phyloP scores from a whole-genome alignment of 1,284 basidiomycete species.

The Amylostereum areolatum region DNA sequence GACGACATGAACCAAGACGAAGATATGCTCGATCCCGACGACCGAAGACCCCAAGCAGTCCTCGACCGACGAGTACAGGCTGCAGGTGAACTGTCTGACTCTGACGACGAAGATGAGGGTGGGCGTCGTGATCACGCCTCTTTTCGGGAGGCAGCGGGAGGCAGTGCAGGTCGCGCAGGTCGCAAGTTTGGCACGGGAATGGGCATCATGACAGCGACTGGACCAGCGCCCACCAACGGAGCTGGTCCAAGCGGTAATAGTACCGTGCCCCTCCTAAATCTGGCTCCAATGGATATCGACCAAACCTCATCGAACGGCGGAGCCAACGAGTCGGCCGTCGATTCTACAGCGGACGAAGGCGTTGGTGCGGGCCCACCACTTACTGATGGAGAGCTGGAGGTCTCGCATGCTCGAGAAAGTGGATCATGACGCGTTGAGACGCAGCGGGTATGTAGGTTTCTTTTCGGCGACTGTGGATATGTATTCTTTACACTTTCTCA shows the following conservation, averaged over 20 bases:
- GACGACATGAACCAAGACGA: slow-evolving; percentile 80
- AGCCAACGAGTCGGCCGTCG: too few species aligned
- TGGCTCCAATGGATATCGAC: slow-evolving; percentile 27
- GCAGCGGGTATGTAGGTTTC: too few species aligned
- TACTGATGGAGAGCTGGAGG: too few species aligned
- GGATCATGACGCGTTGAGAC: too few species aligned
- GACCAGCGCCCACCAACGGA: slow-evolving; percentile 50
- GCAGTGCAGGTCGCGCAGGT: slow-evolving; percentile 31
- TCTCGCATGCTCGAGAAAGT: too few species aligned
- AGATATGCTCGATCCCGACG: slow-evolving; percentile 72
- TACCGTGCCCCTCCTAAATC: slow-evolving; percentile 32
- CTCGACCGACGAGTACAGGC: slow-evolving; percentile 70
- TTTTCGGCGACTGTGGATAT: too few species aligned
- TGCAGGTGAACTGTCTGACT: slow-evolving; percentile 79
- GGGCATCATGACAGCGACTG: slow-evolving; percentile 61
- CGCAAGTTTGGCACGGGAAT: slow-evolving; percentile 63
- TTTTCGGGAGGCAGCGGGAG: slow-evolving; percentile 47
- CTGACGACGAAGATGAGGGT: slow-evolving; percentile 83
- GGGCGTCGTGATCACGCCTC: slow-evolving; percentile 61
- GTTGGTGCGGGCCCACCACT: too few species aligned
- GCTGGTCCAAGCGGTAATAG: slow-evolving; percentile 69
- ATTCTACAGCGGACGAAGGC: too few species aligned
- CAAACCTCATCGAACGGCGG: background rate
- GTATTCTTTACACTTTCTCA: too few species aligned
- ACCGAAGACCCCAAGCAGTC: slow-evolving; percentile 65